Percentiles rank a stretch among this genome's conserved stretches.
phyloP scores from a whole-genome alignment of 2,329 filamentous ascomycete species.

The Aspergillus fructus region DNA sequence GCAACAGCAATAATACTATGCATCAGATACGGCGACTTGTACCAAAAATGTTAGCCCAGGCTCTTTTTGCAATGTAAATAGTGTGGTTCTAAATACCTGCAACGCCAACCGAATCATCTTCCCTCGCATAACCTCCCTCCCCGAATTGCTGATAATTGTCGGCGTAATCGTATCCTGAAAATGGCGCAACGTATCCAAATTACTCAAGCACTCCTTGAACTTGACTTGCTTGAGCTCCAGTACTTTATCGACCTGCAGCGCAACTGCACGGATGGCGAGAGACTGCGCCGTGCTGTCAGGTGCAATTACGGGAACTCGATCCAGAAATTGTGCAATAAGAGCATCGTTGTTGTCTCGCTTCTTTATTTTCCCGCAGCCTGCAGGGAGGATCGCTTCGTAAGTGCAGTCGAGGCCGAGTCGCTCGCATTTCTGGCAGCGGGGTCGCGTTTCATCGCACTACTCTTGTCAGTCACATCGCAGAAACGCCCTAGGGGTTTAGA shows the following conservation, averaged over 20 bases:
- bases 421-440: constrained; percentile 31
- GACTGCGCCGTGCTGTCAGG: constrained; percentile 21
- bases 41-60: not conserved
- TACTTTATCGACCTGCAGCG: constrained; percentile 25
- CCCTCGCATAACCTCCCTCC: constrained; percentile 20
- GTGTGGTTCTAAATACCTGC: constrained; percentile 20
- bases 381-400: constrained; percentile 20
- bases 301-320: constrained; percentile 12
- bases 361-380: not conserved
- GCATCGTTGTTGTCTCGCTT: not conserved
- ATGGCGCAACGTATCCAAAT: constrained; percentile 28
- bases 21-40: constrained; percentile 38
- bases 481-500: not conserved
- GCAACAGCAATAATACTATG: constrained; percentile 36
- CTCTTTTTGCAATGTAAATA: not conserved
- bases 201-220: not conserved
- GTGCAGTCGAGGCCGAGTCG: constrained; percentile 31
- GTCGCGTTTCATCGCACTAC: constrained; percentile 38
- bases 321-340: constrained; percentile 16
- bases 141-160: constrained; percentile 14
- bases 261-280: constrained; percentile 21
- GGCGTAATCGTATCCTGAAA: constrained; percentile 24
- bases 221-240: constrained; percentile 13
- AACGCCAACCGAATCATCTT: constrained; percentile 33
- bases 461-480: not conserved